Conservation (phyloP, 139 green algal genomes). For the Deuterostichococcus epilithicus region DNA sequence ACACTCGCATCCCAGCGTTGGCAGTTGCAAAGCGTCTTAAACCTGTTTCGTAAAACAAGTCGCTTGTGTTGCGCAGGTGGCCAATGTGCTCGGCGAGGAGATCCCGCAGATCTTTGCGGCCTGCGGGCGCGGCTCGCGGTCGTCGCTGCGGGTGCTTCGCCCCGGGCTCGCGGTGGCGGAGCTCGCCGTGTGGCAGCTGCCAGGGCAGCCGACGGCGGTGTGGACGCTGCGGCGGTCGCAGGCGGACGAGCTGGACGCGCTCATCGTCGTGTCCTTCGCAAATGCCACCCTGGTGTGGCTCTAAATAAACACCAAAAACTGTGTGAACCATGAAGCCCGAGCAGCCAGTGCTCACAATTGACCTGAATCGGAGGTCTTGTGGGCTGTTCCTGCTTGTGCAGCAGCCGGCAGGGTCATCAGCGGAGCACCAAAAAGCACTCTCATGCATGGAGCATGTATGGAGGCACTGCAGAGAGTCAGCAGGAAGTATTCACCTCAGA, state of each 20-base stretch:
- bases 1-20: too few species aligned
- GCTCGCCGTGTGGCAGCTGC: conserved; percentile 86
- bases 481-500: too few species aligned
- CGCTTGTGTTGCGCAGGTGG: conserved; percentile 49
- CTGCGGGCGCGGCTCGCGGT: conserved; percentile 77
- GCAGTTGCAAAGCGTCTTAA: neutral
- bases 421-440: too few species aligned
- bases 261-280: conserved; percentile 96
- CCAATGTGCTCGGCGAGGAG: conserved; percentile 79
- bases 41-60: too few species aligned
- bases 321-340: too few species aligned
- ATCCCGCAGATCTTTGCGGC: conserved; percentile 87
- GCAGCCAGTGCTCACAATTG: too few species aligned
- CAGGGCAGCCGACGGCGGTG: conserved; percentile 84
- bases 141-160: conserved; percentile 81
- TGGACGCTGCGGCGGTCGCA: conserved; percentile 74
- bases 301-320: too few species aligned
- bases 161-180: conserved; percentile 89
- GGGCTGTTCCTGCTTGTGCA: too few species aligned
- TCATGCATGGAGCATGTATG: too few species aligned
- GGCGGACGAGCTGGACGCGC: conserved; percentile 84
- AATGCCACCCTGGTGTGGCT: conserved; percentile 93
- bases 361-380: too few species aligned
- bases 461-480: too few species aligned
- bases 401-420: too few species aligned